Evolutionary conservation across 768 basidiomycete genomes (phyloP).

Genomic region (Hericium alpestre): DNA sequence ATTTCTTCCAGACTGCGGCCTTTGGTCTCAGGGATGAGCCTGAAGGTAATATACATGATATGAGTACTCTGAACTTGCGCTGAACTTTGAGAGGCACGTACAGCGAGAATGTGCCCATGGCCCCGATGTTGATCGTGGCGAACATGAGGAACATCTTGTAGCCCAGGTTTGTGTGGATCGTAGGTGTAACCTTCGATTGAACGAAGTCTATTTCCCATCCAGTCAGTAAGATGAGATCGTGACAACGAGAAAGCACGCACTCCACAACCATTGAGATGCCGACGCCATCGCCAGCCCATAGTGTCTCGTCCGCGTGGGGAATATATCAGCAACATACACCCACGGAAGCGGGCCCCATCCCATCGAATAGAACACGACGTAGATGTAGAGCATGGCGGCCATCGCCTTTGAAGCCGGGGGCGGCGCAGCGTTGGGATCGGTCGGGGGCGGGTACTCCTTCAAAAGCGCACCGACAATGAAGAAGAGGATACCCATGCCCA

Average conservation of each 20-base stretch:
- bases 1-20: slow-evolving; percentile 39
- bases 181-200: slow-evolving; percentile 61
- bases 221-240: not conserved
- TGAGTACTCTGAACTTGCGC: not conserved
- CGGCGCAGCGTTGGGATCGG: slow-evolving; percentile 17
- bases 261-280: slow-evolving; percentile 77
- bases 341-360: slow-evolving; percentile 69
- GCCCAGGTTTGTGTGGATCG: slow-evolving; percentile 47
- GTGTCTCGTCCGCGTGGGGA: slow-evolving; percentile 75
- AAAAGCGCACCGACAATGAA: slow-evolving; percentile 79
- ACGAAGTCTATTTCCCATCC: slow-evolving; percentile 44
- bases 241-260: slow-evolving; percentile 29
- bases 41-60: slow-evolving; percentile 6
- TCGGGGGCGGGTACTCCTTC: slow-evolving; percentile 60
- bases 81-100: slow-evolving; percentile 21
- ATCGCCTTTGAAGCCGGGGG: slow-evolving; percentile 58
- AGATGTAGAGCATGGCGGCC: slow-evolving; percentile 82
- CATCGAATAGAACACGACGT: slow-evolving; percentile 82
- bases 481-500: slow-evolving; percentile 73
- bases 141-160: slow-evolving; percentile 76
- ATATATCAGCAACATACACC: slow-evolving; percentile 69
- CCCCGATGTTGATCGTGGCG: slow-evolving; percentile 61
- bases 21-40: slow-evolving; percentile 32
- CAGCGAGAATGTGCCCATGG: slow-evolving; percentile 59
- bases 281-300: slow-evolving; percentile 70